Percentiles rank a stretch among this genome's conserved stretches.
phyloP scores from a whole-genome alignment of 495 filamentous ascomycete species.

The Penicillium ochrochloron region DNA sequence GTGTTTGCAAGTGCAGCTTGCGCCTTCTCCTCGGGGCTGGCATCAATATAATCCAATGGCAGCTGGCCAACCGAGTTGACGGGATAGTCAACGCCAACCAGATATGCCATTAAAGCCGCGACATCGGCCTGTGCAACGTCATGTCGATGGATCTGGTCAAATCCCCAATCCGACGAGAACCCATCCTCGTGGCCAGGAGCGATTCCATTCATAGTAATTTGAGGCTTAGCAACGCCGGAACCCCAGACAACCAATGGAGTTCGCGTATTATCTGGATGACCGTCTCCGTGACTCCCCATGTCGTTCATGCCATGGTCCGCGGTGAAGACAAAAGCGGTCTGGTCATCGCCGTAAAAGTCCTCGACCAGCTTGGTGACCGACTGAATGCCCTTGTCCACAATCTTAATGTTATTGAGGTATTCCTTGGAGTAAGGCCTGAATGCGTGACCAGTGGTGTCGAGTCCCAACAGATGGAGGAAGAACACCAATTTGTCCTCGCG shows the following conservation, averaged over 20 bases:
- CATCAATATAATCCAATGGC: conserved; percentile 79
- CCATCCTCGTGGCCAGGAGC: conserved; percentile 87
- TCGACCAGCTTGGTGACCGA: conserved; percentile 81
- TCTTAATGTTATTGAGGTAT: conserved; percentile 91
- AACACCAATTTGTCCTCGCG: conserved; percentile 89
- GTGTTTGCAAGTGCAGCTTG: conserved; percentile 86
- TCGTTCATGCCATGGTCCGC: conserved; percentile 99
- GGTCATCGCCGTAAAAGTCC: conserved; percentile 87
- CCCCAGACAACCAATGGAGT: conserved; percentile 96
- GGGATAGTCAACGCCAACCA: conserved; percentile 88
- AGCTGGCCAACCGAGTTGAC: conserved; percentile 97
- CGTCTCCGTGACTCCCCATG: conserved; percentile 96
- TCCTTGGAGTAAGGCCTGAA: conserved; percentile 93
- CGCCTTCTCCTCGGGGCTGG: conserved; percentile 74
- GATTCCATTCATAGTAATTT: conserved; percentile 52
- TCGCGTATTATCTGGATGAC: conserved; percentile 95
- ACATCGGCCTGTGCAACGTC: conserved; percentile 96
- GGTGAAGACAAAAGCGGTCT: conserved; percentile 96
- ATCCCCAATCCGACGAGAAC: conserved; percentile 87
- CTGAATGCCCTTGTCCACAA: conserved; percentile 88
- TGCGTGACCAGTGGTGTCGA: conserved; percentile 90
- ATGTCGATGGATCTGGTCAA: conserved; percentile 78
- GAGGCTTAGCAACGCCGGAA: conserved; percentile 83
- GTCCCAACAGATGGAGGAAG: conserved; percentile 93
- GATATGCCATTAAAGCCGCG: conserved; percentile 94